phyloP scores from a whole-genome alignment of 2,329 filamentous ascomycete species.

The Thermochaetoides dissita region DNA sequence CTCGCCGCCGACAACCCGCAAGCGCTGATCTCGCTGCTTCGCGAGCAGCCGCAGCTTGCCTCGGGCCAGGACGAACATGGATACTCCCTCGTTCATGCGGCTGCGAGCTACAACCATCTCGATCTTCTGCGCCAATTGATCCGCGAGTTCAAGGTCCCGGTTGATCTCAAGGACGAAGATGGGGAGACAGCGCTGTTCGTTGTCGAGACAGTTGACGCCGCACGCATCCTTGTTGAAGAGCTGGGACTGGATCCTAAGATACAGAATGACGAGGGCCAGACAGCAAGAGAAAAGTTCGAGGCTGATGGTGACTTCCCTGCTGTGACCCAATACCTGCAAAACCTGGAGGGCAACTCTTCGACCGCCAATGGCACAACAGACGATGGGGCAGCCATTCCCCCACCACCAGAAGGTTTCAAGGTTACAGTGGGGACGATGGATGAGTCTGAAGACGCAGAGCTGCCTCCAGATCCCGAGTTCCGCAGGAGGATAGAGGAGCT shows the following conservation, averaged over 20 bases:
- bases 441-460: conserved; percentile 43
- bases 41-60: conserved; percentile 61
- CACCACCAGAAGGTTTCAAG: conserved; percentile 60
- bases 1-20: conserved; percentile 71
- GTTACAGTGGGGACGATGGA: conserved; percentile 66
- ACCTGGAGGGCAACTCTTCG: conserved; percentile 16
- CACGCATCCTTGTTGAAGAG: conserved; percentile 69
- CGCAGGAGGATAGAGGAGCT: conserved; percentile 77
- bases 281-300: conserved; percentile 66
- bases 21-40: conserved; percentile 60
- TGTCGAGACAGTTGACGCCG: conserved; percentile 68
- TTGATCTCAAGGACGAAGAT: conserved; percentile 79
- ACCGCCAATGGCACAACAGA: conserved; percentile 16
- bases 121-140: conserved; percentile 65
- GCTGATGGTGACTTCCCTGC: conserved; percentile 65
- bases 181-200: conserved; percentile 89
- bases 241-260: conserved; percentile 54
- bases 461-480: conserved; percentile 67
- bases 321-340: conserved; percentile 56
- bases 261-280: conserved; percentile 61
- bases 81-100: conserved; percentile 87
- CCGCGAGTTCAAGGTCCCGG: conserved; percentile 60
- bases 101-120: conserved; percentile 80
- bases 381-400: conserved; percentile 34
- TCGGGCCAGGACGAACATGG: conserved; percentile 75